These are phyloP conservation scores for Tritrichomonas foetus DNA, from an alignment of 208 protist genomes.

Conservation along the genomic window DNA sequence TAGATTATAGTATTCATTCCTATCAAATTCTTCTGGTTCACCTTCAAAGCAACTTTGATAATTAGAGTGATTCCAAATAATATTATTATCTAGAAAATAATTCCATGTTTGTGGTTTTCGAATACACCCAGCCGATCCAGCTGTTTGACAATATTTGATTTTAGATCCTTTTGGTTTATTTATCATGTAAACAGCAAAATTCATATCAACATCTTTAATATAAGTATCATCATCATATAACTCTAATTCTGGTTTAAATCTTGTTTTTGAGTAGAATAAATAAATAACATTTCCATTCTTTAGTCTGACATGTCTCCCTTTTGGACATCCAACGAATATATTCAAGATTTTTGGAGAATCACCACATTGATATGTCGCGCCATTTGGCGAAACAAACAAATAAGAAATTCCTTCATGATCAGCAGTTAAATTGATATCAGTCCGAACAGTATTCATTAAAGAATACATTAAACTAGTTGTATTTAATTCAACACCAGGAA, in stretches of 20 bases:
- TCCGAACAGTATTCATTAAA: not conserved
- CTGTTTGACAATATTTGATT: not conserved
- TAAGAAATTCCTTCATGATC: not conserved
- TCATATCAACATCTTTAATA: not conserved
- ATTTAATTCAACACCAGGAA: not conserved
- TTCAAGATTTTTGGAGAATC: not conserved
- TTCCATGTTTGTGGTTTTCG: not conserved
- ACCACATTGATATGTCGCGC: not conserved
- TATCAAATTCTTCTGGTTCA: not conserved
- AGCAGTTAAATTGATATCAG: not conserved
- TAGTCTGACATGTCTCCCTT: not conserved
- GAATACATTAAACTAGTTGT: not conserved
- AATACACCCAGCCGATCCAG: not conserved
- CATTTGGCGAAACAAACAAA: not conserved
- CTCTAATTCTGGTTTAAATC: not conserved
- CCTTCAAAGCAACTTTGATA: not conserved
- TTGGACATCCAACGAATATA: not conserved
- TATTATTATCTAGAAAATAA: not conserved
- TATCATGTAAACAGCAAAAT: not conserved
- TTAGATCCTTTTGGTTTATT: not conserved
- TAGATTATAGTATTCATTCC: not conserved
- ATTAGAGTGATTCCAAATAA: not conserved
- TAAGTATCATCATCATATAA: not conserved
- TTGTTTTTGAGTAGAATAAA: not conserved
- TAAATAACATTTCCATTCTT: not conserved